Evolutionary conservation across 1,139 yeast genomes (phyloP), one percentile per base, ranked within the genome.

Genomic region (Suhomyces taliae): DNA sequence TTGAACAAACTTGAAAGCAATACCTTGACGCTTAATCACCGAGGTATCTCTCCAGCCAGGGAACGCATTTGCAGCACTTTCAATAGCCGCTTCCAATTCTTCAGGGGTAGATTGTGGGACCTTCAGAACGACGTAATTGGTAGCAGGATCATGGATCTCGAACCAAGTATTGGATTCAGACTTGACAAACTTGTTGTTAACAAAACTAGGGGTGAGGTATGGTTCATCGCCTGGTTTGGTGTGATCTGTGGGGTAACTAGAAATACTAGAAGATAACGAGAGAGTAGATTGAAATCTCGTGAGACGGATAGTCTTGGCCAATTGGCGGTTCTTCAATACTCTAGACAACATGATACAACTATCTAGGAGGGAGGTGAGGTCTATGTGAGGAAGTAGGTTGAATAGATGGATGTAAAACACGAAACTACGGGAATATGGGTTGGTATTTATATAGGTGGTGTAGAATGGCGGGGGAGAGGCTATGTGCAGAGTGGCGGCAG

Each of bases 71-170:
- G 78, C 76, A 7, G 90, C 90, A 37, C 86, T 71, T 38, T 77
- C 82, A 44, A 87, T 83, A 7, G 93, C 93, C 15, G 76, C 78
- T 48, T 77, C 81, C 59, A 87, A 72, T 65, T 87, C 95, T 45
- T 72, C 78, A 7, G 77, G 78, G 10, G 93, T 87, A 36, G 82
- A 75, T 67, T 86, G 91, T 14, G 93, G 93, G 12, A 86, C 93
- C 55, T 76, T 74, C 41, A 87, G 76, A 38, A 87, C 83, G 40
- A 85, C 79, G 53, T 72, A 62, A 65, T 85, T 82, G 48, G 93
- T 86, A 45, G 93, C 88, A 11, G 93, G 93, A 62, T 86, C 93
- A 60, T 78, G 85, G 48, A 87, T 76, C 51, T 85, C 90, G 60
- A 77, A 82, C 90, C 90, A 86, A 55, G 77, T 75, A 19, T 64